Conservation (phyloP, 352 stramenopile species). For the Phytopythium litorale region DNA sequence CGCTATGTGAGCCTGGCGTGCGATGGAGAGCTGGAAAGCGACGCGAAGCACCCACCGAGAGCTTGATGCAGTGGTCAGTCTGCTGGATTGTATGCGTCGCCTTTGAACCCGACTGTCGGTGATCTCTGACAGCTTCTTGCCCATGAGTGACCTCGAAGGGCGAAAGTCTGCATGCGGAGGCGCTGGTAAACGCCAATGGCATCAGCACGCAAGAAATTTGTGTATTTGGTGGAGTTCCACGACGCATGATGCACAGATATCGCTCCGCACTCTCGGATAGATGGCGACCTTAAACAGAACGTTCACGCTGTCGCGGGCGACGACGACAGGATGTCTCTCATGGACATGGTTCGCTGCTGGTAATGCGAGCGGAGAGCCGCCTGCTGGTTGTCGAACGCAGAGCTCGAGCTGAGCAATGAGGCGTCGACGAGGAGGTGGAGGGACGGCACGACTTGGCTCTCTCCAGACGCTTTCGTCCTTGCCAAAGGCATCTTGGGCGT, state of each 20-base stretch:
- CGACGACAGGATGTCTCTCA: conserved; percentile 41
- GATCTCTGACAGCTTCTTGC: not conserved
- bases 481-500: conserved; percentile 5
- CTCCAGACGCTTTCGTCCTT: not conserved
- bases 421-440: conserved; percentile 70
- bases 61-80: not conserved
- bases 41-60: not conserved
- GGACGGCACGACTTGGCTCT: conserved; percentile 32
- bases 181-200: not conserved
- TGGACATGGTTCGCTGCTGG: conserved; percentile 32
- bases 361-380: not conserved
- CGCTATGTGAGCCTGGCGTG: not conserved
- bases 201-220: not conserved
- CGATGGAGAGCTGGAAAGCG: not conserved
- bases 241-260: not conserved
- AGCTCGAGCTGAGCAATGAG: conserved; percentile 54
- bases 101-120: not conserved
- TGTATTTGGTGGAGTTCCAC: not conserved
- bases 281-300: not conserved
- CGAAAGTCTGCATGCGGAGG: not conserved
- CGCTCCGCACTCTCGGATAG: too few relatives aligned
- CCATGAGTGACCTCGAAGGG: not conserved
- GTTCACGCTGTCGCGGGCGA: conserved; percentile 26
- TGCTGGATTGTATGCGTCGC: not conserved
- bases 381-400: not conserved